Evolutionary conservation across 176 grass and related monocot genomes (phyloP).

Genomic region (Lolium rigidum): DNA sequence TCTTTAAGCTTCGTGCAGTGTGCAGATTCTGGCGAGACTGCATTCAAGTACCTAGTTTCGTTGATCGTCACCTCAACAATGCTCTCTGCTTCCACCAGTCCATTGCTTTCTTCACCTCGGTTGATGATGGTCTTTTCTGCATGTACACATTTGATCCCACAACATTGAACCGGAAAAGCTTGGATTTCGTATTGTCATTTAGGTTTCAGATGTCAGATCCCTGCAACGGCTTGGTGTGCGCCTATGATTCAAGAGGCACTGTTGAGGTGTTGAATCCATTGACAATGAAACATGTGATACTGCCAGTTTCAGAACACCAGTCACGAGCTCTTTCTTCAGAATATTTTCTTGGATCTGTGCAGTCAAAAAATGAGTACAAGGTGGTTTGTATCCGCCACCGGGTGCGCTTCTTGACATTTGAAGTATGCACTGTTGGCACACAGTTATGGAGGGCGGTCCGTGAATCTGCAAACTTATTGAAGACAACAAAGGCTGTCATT

Average conservation of each 20-base stretch:
- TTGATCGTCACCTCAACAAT: constrained; percentile 46
- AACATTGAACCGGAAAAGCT: constrained; percentile 47
- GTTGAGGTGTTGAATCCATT: constrained; percentile 60
- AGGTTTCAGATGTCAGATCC: constrained; percentile 55
- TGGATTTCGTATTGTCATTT: constrained; percentile 46
- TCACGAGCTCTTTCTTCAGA: constrained; percentile 38
- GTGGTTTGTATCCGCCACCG: constrained; percentile 45
- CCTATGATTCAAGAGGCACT: constrained; percentile 46
- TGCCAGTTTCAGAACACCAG: constrained; percentile 40
- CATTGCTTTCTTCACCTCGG: constrained; percentile 57
- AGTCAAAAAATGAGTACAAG: constrained; percentile 53
- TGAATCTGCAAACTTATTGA: constrained; percentile 41
- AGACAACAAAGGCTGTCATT: constrained; percentile 43
- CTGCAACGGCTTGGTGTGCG: constrained; percentile 51
- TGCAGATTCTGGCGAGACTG: constrained; percentile 56
- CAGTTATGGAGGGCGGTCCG: constrained; percentile 41
- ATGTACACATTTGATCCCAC: constrained; percentile 55
- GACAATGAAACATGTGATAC: constrained; percentile 38
- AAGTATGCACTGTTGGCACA: constrained; percentile 48
- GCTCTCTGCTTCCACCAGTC: constrained; percentile 38
- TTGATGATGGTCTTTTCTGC: constrained; percentile 45
- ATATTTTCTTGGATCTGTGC: constrained; percentile 59
- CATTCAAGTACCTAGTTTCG: constrained; percentile 44
- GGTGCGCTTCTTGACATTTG: constrained; percentile 47
- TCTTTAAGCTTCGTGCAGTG: constrained; percentile 42